Evolutionary conservation across 1,284 basidiomycete species (phyloP), one percentile per base, ranked within the genome.

Genomic region (Amylostereum areolatum): DNA sequence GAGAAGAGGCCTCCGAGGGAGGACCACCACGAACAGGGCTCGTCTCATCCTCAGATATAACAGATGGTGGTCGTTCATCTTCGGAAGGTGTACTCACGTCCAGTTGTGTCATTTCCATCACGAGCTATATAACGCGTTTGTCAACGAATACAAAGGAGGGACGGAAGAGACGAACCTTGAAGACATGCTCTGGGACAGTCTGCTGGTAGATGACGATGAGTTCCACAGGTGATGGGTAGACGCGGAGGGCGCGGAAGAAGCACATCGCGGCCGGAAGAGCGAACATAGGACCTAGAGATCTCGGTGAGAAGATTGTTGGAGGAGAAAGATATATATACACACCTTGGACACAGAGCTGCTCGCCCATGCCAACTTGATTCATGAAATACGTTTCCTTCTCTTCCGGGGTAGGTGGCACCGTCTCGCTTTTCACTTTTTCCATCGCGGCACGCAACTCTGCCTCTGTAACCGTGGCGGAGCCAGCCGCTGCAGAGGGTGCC

Each of bases 151-250:
- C 45, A n/a, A 8, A 31, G 43, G 25, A 3, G 37, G 28, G 28
- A 49, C 24, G 40, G n/a, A 40, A 30, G n/a, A 37, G 48, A 56
- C 73, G 45, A 54, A 85, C 87, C 67, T 89, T 86, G 71, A 97
- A 95, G 52, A 97, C 80, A 43, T 88, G 81, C 48, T 83, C 79
- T 9, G 92, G 91, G 42, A 96, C 83, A 41, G 93, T 94, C 72
- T 91, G 90, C 71, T 97, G 85, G 66, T 97, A 97, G 61, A 97
- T 92, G 66, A 85, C 80, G 59, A 96, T 85, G 56, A 97, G 81
- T 66, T 97, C 94, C 41, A 93, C 81, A 8, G 93, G 92, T 44
- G 88, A 82, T 50, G 95, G 96, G 73, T 98, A 99, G 42, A 97
- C 94, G 52, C 91, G 83, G 55, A 98, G 81, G 4, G 93, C 96